Percentiles rank a stretch among this genome's conserved stretches.
Conservation (phyloP, 2,329 filamentous ascomycete species). For the Ceratocystis variospora region DNA sequence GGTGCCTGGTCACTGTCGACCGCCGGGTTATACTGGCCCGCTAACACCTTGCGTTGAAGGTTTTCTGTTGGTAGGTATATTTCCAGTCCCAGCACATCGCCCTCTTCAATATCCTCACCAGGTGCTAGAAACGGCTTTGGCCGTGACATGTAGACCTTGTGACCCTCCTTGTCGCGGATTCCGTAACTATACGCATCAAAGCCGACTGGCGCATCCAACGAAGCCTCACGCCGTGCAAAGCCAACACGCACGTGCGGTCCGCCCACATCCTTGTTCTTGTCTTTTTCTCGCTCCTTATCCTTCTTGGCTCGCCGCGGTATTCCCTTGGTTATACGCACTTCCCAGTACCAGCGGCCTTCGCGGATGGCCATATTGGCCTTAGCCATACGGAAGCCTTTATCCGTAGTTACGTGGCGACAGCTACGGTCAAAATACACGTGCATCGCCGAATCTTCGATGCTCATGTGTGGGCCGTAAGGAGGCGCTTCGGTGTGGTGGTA, state of each 20-base stretch:
- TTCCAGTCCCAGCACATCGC: constrained; percentile 87
- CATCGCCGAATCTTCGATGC: constrained; percentile 79
- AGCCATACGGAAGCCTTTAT: constrained; percentile 85
- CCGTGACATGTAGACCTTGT: constrained; percentile 85
- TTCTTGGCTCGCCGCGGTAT: constrained; percentile 37
- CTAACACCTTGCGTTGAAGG: constrained; percentile 76
- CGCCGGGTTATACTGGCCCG: constrained; percentile 75
- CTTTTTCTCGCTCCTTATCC: constrained; percentile 22
- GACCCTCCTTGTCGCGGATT: constrained; percentile 74
- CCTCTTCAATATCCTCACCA: constrained; percentile 67
- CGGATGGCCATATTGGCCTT: constrained; percentile 81
- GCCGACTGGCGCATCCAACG: constrained; percentile 68
- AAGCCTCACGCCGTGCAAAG: constrained; percentile 69
- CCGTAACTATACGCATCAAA: constrained; percentile 92
- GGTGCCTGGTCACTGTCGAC: constrained; percentile 48
- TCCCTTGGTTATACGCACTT: constrained; percentile 77
- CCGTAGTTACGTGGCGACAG: constrained; percentile 67
- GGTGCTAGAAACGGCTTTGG: constrained; percentile 79
- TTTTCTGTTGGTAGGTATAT: constrained; percentile 77
- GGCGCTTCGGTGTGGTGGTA: constrained; percentile 79
- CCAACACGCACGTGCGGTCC: constrained; percentile 66
- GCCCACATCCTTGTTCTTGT: constrained; percentile 31
- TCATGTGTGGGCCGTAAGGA: constrained; percentile 73
- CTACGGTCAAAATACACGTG: constrained; percentile 70
- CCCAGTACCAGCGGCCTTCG: constrained; percentile 86